Conservation (phyloP, 1,284 basidiomycete genomes). For the Thecaphora frezii region DNA sequence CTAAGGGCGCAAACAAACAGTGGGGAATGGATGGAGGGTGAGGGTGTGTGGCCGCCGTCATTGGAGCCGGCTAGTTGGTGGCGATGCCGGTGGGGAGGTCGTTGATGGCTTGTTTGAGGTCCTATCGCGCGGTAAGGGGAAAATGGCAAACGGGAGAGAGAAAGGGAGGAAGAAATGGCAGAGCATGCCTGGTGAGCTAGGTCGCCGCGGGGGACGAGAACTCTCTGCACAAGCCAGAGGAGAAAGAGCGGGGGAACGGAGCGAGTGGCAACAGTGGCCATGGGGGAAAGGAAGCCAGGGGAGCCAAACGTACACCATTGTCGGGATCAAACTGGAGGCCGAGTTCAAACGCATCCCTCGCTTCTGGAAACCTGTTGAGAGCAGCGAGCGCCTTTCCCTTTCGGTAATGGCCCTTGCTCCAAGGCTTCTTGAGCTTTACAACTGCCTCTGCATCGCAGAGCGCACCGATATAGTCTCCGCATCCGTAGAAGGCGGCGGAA, state of each 20-base stretch:
- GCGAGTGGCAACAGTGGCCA: no score
- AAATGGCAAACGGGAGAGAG: not conserved
- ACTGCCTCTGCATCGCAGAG: constrained; percentile 89
- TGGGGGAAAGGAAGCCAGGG: not conserved
- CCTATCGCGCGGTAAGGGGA: not conserved
- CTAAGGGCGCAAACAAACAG: not conserved
- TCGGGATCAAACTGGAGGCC: constrained; percentile 87
- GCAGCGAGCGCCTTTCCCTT: constrained; percentile 83
- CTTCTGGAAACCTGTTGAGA: constrained; percentile 73
- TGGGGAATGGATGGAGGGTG: not conserved
- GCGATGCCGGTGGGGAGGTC: constrained; percentile 16
- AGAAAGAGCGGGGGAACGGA: no score
- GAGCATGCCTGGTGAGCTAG: no score
- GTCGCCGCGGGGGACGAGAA: no score
- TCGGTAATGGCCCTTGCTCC: constrained; percentile 94
- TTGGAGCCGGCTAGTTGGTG: not conserved
- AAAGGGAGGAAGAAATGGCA: not conserved
- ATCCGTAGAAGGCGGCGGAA: constrained; percentile 78
- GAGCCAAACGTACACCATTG: constrained; percentile 62
- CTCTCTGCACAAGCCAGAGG: no score
- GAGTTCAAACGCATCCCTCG: constrained; percentile 76
- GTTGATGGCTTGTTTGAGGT: constrained; percentile 15
- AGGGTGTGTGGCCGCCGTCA: no score
- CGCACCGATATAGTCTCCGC: constrained; percentile 76
- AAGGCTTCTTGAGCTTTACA: constrained; percentile 77